A percentile compares a stretch with the other conserved stretches of the same genome.
Evolutionary conservation across 495 filamentous ascomycete species (phyloP).

Genomic region (Podospora bellae-mahoneyi): DNA sequence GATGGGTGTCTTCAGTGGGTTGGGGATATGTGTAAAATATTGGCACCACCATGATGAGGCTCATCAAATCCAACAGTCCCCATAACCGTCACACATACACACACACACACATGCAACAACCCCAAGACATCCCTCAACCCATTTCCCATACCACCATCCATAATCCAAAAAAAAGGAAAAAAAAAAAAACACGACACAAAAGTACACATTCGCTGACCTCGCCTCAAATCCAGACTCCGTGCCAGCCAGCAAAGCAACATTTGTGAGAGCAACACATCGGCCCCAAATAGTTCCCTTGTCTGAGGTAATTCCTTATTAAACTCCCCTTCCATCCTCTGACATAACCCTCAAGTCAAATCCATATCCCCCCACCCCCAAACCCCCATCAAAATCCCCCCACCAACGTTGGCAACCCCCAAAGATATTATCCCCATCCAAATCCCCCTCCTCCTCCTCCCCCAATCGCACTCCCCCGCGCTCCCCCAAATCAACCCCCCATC

Average conservation of each 20-base stretch:
- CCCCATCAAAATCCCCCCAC: slow-evolving; percentile 22
- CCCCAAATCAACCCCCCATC: slow-evolving; percentile 13
- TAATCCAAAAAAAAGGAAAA: background rate
- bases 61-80: no score
- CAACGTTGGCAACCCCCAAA: slow-evolving; percentile 28
- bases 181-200: background rate
- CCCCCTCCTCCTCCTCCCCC: slow-evolving; percentile 12
- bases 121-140: background rate
- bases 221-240: background rate
- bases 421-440: slow-evolving; percentile 37
- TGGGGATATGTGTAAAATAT: no score
- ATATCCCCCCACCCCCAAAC: slow-evolving; percentile 24
- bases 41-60: no score
- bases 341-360: slow-evolving; percentile 11
- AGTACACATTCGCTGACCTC: background rate
- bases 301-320: background rate
- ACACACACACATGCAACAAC: no score
- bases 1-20: no score
- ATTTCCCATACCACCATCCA: background rate
- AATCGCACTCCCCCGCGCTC: background rate
- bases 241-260: slow-evolving; percentile 5
- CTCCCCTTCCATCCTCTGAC: background rate
- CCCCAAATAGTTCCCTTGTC: no score
- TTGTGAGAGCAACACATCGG: no score
- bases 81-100: no score